Conservation (phyloP, 1,284 basidiomycete genomes). For the Ustilago bromivora region DNA sequence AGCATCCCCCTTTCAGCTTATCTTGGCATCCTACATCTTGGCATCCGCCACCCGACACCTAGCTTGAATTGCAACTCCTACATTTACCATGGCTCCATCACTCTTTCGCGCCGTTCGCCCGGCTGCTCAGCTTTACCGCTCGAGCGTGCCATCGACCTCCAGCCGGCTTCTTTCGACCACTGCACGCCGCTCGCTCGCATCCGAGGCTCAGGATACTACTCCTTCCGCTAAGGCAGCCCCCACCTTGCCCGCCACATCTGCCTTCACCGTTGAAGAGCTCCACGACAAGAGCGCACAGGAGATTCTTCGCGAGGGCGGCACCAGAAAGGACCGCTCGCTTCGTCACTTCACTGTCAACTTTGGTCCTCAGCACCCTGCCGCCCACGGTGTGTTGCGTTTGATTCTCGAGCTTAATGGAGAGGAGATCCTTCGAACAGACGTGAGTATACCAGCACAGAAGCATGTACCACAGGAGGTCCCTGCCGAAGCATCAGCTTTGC, state of each 20-base stretch:
- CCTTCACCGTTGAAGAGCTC: conserved; percentile 71
- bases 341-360: conserved; percentile 71
- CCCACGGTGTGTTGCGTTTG: conserved; percentile 96
- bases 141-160: conserved; percentile 37
- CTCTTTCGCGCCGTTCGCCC: conserved; percentile 49
- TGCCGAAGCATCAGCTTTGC: neutral
- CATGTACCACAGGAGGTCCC: neutral
- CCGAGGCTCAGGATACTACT: conserved; percentile 48
- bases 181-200: conserved; percentile 51
- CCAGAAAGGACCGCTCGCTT: conserved; percentile 82
- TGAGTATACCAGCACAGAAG: conserved; percentile 33
- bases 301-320: conserved; percentile 81
- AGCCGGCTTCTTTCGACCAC: conserved; percentile 40
- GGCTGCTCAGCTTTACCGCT: conserved; percentile 42
- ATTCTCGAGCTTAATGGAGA: conserved; percentile 98
- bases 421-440: conserved; percentile 70
- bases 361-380: conserved; percentile 91
- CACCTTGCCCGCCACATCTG: conserved; percentile 48
- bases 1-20: neutral
- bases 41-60: conserved; percentile 20
- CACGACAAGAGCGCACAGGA: conserved; percentile 82
- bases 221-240: conserved; percentile 42
- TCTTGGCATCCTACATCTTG: conserved; percentile 6
- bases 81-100: conserved; percentile 40
- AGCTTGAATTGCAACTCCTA: neutral